Base-by-base conservation (phyloP, 345 rosid genomes). In the Eucalyptus lansdowneana region DNA sequence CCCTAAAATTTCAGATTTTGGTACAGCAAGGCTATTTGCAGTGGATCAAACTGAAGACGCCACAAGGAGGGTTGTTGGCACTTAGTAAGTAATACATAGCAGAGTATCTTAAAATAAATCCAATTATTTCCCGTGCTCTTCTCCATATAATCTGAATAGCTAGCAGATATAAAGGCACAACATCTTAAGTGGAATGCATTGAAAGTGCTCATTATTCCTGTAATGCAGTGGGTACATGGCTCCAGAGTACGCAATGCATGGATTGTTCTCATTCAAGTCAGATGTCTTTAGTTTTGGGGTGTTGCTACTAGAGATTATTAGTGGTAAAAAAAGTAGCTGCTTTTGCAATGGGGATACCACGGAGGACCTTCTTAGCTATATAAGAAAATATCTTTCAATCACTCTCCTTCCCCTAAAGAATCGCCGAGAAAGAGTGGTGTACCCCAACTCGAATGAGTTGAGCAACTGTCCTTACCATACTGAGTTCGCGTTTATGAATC, bases 381-480 rank as follows among this genome's bases (percentile, higher is more conserved):
- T 37, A 72, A 34, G 81, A 34, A 72, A 34, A 72, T 72, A 37
- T 34, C 25, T 11, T 34, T 2, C 11, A 5, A 19, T 5, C 81
- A 34, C 81, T 72, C 25, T 37, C 14, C 81, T 72, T 34, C 3
- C 45, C 37, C 45, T 19, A 37, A 40, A 9, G 45, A 37, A 37
- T 37, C 0, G 13, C 81, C 0, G 2, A 14, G 11, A 72, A 34
- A 37, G 25, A 72, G 45, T 72, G 25, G 25, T 0, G 8, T 8
- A 72, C 81, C 3, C 14, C 0, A 34, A 19, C 81, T 72, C 3
- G 1, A 37, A 72, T 11, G 25, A 72, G 14, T 72, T 0, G 0
- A 72, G 81, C 45, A 5, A 6, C 4, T 37, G 25, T 72, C 13
- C 14, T 37, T 5, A 37, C 45, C 44, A 19, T 72, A 31, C 14